Conservation (phyloP, 2,329 filamentous ascomycete genomes). For the Xylariales sp. region DNA sequence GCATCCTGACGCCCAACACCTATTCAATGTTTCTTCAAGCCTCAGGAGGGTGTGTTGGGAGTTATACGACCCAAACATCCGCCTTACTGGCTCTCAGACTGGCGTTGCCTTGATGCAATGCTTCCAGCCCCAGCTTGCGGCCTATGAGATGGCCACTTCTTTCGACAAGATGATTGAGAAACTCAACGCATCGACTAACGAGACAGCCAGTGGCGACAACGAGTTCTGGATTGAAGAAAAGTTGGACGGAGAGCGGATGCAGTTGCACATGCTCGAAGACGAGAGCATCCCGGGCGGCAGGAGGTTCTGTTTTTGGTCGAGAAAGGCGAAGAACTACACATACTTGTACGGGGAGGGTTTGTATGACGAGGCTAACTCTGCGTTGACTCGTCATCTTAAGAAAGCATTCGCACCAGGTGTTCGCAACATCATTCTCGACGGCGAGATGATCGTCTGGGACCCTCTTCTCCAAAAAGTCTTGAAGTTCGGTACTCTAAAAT, state of each 20-base stretch:
- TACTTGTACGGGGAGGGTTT: slow-evolving; percentile 88
- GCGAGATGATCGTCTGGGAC: slow-evolving; percentile 99
- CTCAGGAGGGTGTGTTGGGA: slow-evolving; percentile 95
- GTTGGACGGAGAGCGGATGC: slow-evolving; percentile 95
- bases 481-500: slow-evolving; percentile 92
- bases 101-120: slow-evolving; percentile 89
- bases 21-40: slow-evolving; percentile 93
- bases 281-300: slow-evolving; percentile 73
- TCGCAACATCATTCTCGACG: slow-evolving; percentile 89
- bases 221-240: slow-evolving; percentile 99
- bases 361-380: slow-evolving; percentile 79
- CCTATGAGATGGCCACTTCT: slow-evolving; percentile 83
- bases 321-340: slow-evolving; percentile 96
- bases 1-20: slow-evolving; percentile 80
- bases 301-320: slow-evolving; percentile 89
- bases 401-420: slow-evolving; percentile 82
- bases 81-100: slow-evolving; percentile 79
- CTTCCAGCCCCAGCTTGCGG: slow-evolving; percentile 94
- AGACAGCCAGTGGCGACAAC: slow-evolving; percentile 70
- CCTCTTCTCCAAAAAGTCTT: slow-evolving; percentile 85
- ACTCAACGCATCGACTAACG: slow-evolving; percentile 62
- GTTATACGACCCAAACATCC: slow-evolving; percentile 76
- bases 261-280: slow-evolving; percentile 89
- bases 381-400: slow-evolving; percentile 82
- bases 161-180: slow-evolving; percentile 83